Evolutionary conservation across 495 filamentous ascomycete species (phyloP), one percentile per base, ranked within the genome.

Genomic region (Hypoxylon cercidicola): DNA sequence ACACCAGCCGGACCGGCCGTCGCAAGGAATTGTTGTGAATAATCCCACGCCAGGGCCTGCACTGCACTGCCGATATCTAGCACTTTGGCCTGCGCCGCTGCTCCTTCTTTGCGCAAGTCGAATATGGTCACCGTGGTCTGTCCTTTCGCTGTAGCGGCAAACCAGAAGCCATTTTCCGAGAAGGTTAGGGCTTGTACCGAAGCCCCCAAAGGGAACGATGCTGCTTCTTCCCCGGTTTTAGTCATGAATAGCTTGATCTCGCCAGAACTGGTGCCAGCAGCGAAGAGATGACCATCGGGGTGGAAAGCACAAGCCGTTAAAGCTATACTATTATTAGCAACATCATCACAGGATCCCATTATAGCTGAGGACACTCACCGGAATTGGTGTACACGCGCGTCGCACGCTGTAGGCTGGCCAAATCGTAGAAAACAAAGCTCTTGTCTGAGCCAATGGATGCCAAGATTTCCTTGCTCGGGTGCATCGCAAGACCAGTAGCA

Each of bases 151-250:
- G 88, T 86, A 0, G 90, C 86, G 9, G 96, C 95, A 64, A 99
- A 87, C 89, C 92, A 97, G 60, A 89, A 94, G n/a, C 95, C 95
- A 62, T 98, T 99, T 75, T 99, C 96, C 0, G 93, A 97, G 79
- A 99, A 99, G 64, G 87, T 81, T 6, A 99, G 77, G 25, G 85
- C 83, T 66, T 88, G 85, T 25, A 97, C 84, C 0, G 91, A 84
- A 1, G 85, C 85, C 4, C 84, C 81, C 55, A 89, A 80, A 12
- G 82, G 77, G 73, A 93, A 94, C 68, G 81, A 84, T 13, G 90
- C 90, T 15, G 89, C 91, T 62, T 83, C 82, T 50, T 84, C 77
- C 10, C 90, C 88, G 2, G 85, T 87, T 72, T 89, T 92, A 47
- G 92, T 86, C 68, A 97, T 89, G 75, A 91, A 98, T 53, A 98